Base-by-base conservation (phyloP, 2,329 filamentous ascomycete genomes). In the Aureobasidium sp. region DNA sequence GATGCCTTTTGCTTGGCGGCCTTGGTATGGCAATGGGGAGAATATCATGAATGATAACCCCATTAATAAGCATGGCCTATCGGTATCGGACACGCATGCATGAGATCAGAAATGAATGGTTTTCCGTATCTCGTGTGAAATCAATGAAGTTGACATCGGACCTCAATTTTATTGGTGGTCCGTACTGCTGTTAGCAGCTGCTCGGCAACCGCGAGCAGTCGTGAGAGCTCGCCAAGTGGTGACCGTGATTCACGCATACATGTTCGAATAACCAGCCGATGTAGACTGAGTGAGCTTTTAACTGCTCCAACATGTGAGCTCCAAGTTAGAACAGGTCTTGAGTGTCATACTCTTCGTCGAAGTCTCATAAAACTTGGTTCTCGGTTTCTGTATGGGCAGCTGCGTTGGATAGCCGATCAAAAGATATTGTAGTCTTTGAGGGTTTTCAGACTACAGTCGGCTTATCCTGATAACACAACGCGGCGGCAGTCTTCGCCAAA, bases 371-470 rank as follows among this genome's bases (percentile, higher is more conserved):
- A 34, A 10, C 24, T 14, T 21, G n/a, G 2, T 2, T 11, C 8
- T 21, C 19, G 2, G 7, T 24, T 14, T 16, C 19, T 45, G 19
- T 3, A 25, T 2, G 29, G 11, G 14, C 42, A 12, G 30, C 44
- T 48, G n/a, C n/a, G 17, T 17, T 7, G 29, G 6, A 16, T 38
- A 12, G 44, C 19, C n/a, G 30, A 34, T 22, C 21, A 21, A 14
- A 50, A 50, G 3, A 50, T 50, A 12, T 39, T 32, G n/a, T 50
- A 35, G 14, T 50, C 47, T n/a, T 39, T 29, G 5, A 50, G 25
- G n/a, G n/a, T n/a, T n/a, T n/a, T n/a, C n/a, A n/a, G n/a, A n/a
- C n/a, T n/a, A n/a, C n/a, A n/a, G n/a, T n/a, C n/a, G n/a, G n/a
- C n/a, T n/a, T n/a, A n/a, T n/a, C n/a, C n/a, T n/a, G n/a, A n/a